Evolutionary conservation across 192 early-diverging fungal species (phyloP).

Genomic region (Paraglomus brasilianum): DNA sequence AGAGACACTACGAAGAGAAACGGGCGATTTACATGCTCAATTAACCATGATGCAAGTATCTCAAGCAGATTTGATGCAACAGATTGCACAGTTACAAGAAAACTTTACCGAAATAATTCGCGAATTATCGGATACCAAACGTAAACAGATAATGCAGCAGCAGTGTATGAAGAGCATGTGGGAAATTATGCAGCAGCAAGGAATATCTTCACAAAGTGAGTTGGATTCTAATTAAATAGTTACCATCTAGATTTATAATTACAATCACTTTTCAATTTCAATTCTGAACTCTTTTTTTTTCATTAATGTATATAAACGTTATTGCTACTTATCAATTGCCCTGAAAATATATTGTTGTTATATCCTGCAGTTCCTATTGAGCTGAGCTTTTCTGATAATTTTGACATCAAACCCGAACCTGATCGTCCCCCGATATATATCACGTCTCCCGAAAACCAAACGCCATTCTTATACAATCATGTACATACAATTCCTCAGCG

Average conservation of each 20-base stretch:
- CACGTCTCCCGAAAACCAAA: conserved; percentile 51
- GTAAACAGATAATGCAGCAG: conserved; percentile 69
- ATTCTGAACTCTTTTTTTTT: neutral
- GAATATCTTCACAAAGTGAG: conserved; percentile 33
- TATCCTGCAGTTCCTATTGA: conserved; percentile 40
- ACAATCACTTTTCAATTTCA: neutral
- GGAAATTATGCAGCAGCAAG: conserved; percentile 49
- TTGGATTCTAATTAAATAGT: neutral
- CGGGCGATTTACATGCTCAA: conserved; percentile 73
- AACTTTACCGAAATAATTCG: conserved; percentile 69
- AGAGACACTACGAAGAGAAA: conserved; percentile 68
- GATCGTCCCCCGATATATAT: conserved; percentile 55
- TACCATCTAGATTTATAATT: too few species aligned
- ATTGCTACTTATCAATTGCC: neutral
- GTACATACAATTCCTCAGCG: conserved; percentile 37
- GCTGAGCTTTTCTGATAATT: conserved; percentile 42
- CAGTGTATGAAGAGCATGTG: conserved; percentile 65
- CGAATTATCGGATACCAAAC: conserved; percentile 70
- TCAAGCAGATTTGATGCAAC: conserved; percentile 73
- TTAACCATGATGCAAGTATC: conserved; percentile 75
- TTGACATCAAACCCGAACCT: conserved; percentile 44
- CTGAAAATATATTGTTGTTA: neutral
- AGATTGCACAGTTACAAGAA: conserved; percentile 71
- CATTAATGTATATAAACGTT: neutral
- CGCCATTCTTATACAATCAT: conserved; percentile 38